Conservation (phyloP, 2,329 filamentous ascomycete genomes). For the Penicillium expansum region DNA sequence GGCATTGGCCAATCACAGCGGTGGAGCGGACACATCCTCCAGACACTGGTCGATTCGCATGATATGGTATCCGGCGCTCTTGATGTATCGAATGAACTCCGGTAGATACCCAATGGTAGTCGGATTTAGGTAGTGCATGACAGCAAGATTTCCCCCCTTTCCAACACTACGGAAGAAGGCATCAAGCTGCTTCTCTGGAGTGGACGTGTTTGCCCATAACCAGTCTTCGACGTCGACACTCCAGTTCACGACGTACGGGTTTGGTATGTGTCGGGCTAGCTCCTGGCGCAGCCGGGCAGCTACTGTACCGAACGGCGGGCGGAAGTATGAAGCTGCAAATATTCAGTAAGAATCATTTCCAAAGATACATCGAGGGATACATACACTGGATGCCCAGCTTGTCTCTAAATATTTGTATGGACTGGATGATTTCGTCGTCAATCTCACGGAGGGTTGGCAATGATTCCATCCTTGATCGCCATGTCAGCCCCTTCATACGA, state of each 20-base stretch:
- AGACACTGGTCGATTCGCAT: constrained; percentile 68
- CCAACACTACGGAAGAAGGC: constrained; percentile 63
- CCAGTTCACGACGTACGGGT: constrained; percentile 64
- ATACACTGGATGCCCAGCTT: constrained; percentile 36
- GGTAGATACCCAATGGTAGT: constrained; percentile 62
- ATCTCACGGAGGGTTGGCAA: constrained; percentile 33
- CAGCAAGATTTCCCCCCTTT: constrained; percentile 62
- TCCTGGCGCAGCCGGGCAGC: constrained; percentile 65
- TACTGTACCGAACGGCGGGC: constrained; percentile 66
- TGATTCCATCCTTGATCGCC: constrained; percentile 36
- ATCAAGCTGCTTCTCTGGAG: constrained; percentile 64
- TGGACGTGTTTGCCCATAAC: constrained; percentile 61
- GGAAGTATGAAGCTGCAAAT: constrained; percentile 56
- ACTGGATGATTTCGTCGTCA: constrained; percentile 38
- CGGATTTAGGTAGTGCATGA: constrained; percentile 67
- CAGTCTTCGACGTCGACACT: constrained; percentile 70
- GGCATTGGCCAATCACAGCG: constrained; percentile 7
- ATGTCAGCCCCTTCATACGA: constrained; percentile 2
- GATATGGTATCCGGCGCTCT: constrained; percentile 60
- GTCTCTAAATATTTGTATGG: constrained; percentile 32
- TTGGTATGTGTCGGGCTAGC: constrained; percentile 52
- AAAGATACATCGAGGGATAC: constrained; percentile 38
- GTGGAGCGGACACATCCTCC: constrained; percentile 51
- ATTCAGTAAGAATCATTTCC: constrained; percentile 29
- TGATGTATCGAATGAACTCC: constrained; percentile 64